phyloP scores from a whole-genome alignment of 2,329 filamentous ascomycete genomes.

The Fusarium poae region DNA sequence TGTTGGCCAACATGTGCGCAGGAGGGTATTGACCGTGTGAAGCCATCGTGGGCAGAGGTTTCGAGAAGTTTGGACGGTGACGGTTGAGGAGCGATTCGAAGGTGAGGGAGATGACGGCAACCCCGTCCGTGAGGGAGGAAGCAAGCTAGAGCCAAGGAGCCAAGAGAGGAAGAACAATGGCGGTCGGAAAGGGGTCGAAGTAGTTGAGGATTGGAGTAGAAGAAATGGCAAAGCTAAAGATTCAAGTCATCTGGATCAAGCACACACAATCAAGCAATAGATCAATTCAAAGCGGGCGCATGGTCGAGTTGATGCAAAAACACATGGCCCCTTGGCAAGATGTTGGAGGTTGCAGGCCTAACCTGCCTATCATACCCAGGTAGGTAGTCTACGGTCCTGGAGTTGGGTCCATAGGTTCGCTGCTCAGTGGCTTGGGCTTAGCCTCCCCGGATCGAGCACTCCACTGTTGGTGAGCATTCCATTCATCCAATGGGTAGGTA shows the following conservation, averaged over 20 bases:
- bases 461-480: slow-evolving; percentile 39
- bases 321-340: slow-evolving; percentile 48
- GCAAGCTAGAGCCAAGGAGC: slow-evolving; percentile 33
- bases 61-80: slow-evolving; percentile 14
- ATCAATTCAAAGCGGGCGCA: slow-evolving; percentile 45
- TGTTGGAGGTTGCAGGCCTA: slow-evolving; percentile 43
- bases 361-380: slow-evolving; percentile 27
- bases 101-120: slow-evolving; percentile 37
- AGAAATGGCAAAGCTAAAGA: slow-evolving; percentile 39
- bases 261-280: slow-evolving; percentile 36
- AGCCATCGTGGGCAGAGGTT: slow-evolving; percentile 49
- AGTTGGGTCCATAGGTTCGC: slow-evolving; percentile 25
- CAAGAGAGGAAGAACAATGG: slow-evolving; percentile 30
- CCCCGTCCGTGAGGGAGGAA: slow-evolving; percentile 23
- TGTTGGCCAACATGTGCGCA: slow-evolving; percentile 46
- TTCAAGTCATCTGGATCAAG: slow-evolving; percentile 48
- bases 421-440: slow-evolving; percentile 47
- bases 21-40: slow-evolving; percentile 55
- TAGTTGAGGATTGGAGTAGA: slow-evolving; percentile 31
- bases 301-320: slow-evolving; percentile 47
- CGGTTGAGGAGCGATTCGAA: slow-evolving; percentile 27
- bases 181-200: slow-evolving; percentile 37
- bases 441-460: slow-evolving; percentile 38
- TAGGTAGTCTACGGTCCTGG: slow-evolving; percentile 7
- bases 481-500: slow-evolving; percentile 19